Evolutionary conservation across 2,329 filamentous ascomycete species (phyloP).

Genomic region (Aspergillus sp.): DNA sequence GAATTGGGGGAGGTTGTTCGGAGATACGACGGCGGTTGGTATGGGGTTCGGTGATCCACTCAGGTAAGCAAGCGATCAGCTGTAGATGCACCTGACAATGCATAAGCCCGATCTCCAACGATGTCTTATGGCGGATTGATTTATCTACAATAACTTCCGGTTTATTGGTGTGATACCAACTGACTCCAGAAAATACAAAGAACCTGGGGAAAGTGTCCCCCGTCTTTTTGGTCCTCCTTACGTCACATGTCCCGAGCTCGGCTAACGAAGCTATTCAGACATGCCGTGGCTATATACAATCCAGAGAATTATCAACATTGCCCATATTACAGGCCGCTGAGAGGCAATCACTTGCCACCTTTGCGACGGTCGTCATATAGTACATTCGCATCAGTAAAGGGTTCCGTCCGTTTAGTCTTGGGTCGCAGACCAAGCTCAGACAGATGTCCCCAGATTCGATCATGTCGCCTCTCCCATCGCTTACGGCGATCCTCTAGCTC

Average conservation of each 20-base stretch:
- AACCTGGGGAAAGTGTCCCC: not conserved
- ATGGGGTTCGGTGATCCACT: too few relatives aligned
- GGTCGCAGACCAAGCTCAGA: constrained; percentile 54
- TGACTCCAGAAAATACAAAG: not conserved
- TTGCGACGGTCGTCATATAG: constrained; percentile 21
- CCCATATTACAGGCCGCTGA: not conserved
- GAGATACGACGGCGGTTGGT: not conserved
- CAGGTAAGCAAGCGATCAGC: too few relatives aligned
- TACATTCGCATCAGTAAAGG: constrained; percentile 22
- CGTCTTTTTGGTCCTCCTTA: not conserved
- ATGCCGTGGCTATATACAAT: not conserved
- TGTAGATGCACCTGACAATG: too few relatives aligned
- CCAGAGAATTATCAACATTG: not conserved
- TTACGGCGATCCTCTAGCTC: constrained; percentile 39
- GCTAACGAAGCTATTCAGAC: not conserved
- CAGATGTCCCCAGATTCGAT: constrained; percentile 46
- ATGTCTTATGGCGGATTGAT: too few relatives aligned
- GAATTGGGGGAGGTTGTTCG: not conserved
- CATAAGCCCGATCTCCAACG: too few relatives aligned
- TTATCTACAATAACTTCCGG: not conserved
- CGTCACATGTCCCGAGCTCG: not conserved
- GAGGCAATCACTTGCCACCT: not conserved
- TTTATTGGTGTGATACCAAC: not conserved
- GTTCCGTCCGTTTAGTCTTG: constrained; percentile 43
- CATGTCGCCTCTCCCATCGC: constrained; percentile 45